Base-by-base conservation (phyloP, 1,284 basidiomycete species). In the Thecaphora thlaspeos region DNA sequence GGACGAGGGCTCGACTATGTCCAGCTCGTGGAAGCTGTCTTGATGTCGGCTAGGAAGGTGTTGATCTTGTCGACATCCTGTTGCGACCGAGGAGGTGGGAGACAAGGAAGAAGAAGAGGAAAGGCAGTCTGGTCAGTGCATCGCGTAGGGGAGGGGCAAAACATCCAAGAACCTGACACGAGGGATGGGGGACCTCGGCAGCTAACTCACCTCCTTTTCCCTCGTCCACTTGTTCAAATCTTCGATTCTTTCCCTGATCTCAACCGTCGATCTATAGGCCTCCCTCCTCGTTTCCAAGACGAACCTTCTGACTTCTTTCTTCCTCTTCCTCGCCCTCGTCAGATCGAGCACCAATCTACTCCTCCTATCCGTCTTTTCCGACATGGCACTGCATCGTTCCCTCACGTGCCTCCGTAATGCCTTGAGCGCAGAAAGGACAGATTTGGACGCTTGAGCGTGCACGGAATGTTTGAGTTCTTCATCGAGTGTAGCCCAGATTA, bases 401-500 rank as follows among this genome's bases (percentile, higher is more conserved):
- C 58, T 45, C 3, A 61, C 52, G 24, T 46, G 46, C 28, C 60
- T 65, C 40, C 62, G 51, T 11, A 65, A 19, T 21, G 62, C 22
- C 22, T 61, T 65, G 38, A 65, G 51, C 17, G 62, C 62, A 3
- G 54, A 26, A 45, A 57, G 54, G n/a, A 57, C 55, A 5, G 58
- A 54, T 45, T 65, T 60, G 30, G 57, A 54, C 19, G 62, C 54
- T 43, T 65, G 62, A 43, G 55, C 57, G 18, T 65, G 58, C 50
- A 60, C 60, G 12, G 62, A 51, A 15, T 37, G 46, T 7, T 58
- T 45, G 14, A 65, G 51, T 21, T 65, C 62, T 11, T 65, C 62
- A 22, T 65, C 62, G 41, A 65, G 57, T 15, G 60, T 46, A 34
- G 54, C 54, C 62, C 62, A 65, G 43, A 65, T 55, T 21, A 65